Evolutionary conservation across 2,329 filamentous ascomycete genomes (phyloP), one percentile per base, ranked within the genome.

Genomic region (Alternaria metachromatica): DNA sequence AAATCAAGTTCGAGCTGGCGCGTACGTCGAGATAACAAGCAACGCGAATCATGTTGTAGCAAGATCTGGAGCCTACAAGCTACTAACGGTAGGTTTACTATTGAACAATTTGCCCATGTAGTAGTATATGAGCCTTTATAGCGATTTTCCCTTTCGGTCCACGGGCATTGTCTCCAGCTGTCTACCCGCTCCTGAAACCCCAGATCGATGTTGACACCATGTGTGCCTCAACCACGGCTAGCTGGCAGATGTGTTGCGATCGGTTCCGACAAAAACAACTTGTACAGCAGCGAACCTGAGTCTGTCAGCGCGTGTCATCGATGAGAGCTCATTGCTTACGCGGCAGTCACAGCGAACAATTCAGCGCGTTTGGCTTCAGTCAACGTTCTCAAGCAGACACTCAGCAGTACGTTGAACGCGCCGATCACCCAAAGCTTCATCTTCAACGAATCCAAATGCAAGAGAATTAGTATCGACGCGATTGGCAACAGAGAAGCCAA

Each of bases 261-360:
- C 54, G 3, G 59, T 53, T 26, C 49, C 45, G 25, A 62, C 49
- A 12, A 63, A 63, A 9, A 63, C 56, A 6, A 57, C 55, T 15
- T 48, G 55, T 18, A 63, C 55, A 20, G 60, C 60, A 55, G 55
- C 49, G 33, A 63, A 63, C 1, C 49, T 63, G 26, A 11, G 26
- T 28, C 26, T 11, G 26, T 28, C 26, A 28, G 26, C 26, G 3
- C 26, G 10, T 28, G 26, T 28, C 26, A 28, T 28, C 26, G 9
- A 28, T 8, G 4, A 28, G 3, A 28, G 7, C 10, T 23, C 20
- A 9, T 12, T 6, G 65, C 73, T 58, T 67, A 77, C 73, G 71
- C 72, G 37, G 73, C 68, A 5, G 70, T 72, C 6, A 76, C 63
- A 10, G 73, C 67, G 55, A 77, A 77, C 1, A 75, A 58, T 23